Percentiles rank a stretch among this genome's conserved stretches.
Conservation (phyloP, 164 flowering plant species). For the Platanus orientalis region DNA sequence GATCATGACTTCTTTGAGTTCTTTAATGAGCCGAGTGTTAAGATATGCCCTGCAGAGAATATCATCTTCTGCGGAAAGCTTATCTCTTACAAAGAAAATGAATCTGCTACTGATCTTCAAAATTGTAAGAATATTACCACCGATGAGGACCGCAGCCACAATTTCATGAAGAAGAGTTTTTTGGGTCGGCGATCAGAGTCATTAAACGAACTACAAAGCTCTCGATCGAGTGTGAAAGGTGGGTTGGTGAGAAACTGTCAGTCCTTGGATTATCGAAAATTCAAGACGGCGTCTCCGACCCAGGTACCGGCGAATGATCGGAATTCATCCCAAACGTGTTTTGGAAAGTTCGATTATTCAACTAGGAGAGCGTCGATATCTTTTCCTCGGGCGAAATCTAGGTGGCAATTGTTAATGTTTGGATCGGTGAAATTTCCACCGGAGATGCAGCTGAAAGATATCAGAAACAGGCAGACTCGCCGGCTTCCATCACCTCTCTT, state of each 20-base stretch:
- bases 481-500: not conserved
- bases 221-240: conserved; percentile 14
- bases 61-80: conserved; percentile 53
- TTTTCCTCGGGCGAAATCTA: conserved; percentile 15
- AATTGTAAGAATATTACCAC: no score
- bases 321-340: conserved; percentile 7
- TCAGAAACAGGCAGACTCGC: not conserved
- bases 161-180: not conserved
- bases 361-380: no score
- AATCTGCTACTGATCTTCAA: no score
- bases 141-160: not conserved
- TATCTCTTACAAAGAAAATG: conserved; percentile 29
- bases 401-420: conserved; percentile 28
- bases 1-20: conserved; percentile 51
- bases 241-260: conserved; percentile 25
- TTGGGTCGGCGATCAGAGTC: conserved; percentile 36
- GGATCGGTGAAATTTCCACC: not conserved
- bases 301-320: conserved; percentile 9
- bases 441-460: not conserved
- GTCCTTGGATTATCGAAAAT: conserved; percentile 32
- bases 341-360: conserved; percentile 5
- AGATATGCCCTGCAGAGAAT: conserved; percentile 55
- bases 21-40: conserved; percentile 20
- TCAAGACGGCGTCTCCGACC: conserved; percentile 4
- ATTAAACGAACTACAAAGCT: conserved; percentile 15